Evolutionary conservation across 257 asterid species (phyloP).

Genomic region (Hygrophila difformis): DNA sequence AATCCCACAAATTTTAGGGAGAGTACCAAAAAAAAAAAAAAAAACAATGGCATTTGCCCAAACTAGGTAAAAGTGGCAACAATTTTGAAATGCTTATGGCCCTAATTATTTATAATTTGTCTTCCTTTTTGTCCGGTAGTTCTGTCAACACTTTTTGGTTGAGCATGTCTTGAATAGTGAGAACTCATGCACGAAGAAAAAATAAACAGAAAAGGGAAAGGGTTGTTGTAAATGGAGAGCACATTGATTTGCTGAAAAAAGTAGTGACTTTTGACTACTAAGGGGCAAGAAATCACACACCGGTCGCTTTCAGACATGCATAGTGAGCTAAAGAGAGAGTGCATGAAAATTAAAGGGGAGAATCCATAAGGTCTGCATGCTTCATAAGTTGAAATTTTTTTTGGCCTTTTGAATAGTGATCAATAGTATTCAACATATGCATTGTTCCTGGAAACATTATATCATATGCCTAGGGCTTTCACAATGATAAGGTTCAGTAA

Average conservation of each 20-base stretch:
- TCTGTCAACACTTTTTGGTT: not conserved
- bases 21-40: too few species aligned
- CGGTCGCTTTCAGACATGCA: conserved; percentile 4
- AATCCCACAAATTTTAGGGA: too few species aligned
- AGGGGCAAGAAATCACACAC: not conserved
- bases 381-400: conserved; percentile 10
- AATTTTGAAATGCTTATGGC: too few species aligned
- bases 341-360: conserved; percentile 17
- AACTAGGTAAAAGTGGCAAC: too few species aligned
- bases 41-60: too few species aligned
- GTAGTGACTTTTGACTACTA: conserved; percentile 16
- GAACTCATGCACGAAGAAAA: conserved; percentile 9
- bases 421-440: too few species aligned
- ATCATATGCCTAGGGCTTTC: too few species aligned
- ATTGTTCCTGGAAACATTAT: too few species aligned
- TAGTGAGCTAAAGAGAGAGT: not conserved
- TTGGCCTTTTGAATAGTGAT: too few species aligned
- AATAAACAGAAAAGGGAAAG: too few species aligned
- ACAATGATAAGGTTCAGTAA: too few species aligned
- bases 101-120: too few species aligned
- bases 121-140: not conserved
- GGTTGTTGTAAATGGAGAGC: not conserved
- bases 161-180: not conserved
- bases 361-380: conserved; percentile 14
- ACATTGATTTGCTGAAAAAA: conserved; percentile 2